Percentiles rank a stretch among this genome's conserved stretches.
Evolutionary conservation across 2,329 filamentous ascomycete species (phyloP).

Genomic region (Shiraia bambusicola): DNA sequence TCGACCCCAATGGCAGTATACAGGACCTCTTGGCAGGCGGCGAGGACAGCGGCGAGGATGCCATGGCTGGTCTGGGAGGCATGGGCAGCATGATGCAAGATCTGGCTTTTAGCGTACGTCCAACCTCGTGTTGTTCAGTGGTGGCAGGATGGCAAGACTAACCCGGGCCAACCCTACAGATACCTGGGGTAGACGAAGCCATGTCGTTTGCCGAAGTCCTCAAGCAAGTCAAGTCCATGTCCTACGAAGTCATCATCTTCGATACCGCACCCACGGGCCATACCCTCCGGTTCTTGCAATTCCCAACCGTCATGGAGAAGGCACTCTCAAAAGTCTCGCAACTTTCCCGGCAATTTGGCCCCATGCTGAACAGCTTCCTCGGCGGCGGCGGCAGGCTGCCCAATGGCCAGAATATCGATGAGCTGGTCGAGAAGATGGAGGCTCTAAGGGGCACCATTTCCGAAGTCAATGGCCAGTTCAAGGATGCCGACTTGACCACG

Average conservation of each 20-base stretch:
- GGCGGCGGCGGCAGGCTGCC: constrained; percentile 75
- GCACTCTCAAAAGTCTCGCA: constrained; percentile 96
- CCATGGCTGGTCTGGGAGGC: constrained; percentile 65
- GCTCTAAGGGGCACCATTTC: constrained; percentile 86
- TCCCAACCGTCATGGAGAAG: constrained; percentile 97
- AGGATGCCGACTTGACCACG: constrained; percentile 90
- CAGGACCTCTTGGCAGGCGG: constrained; percentile 85
- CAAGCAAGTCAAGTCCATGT: constrained; percentile 98
- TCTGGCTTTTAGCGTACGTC: constrained; percentile 83
- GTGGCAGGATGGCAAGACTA: constrained; percentile 3
- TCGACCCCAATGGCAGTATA: constrained; percentile 96
- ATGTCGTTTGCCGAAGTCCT: constrained; percentile 99
- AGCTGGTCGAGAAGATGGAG: constrained; percentile 94
- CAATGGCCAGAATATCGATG: constrained; percentile 88
- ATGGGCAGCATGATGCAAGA: constrained; percentile 99
- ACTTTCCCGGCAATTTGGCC: constrained; percentile 90
- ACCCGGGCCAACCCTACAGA: constrained; percentile 60
- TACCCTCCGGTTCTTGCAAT: constrained; percentile 97
- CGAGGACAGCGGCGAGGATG: constrained; percentile 70
- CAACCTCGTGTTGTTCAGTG: neutral
- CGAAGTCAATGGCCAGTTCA: constrained; percentile 98
- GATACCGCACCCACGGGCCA: constrained; percentile 97
- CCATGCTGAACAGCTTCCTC: constrained; percentile 90
- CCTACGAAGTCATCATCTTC: constrained; percentile 98
- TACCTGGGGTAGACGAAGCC: constrained; percentile 96